phyloP scores from a whole-genome alignment of 495 filamentous ascomycete species.

The Trichocladium antarcticum region DNA sequence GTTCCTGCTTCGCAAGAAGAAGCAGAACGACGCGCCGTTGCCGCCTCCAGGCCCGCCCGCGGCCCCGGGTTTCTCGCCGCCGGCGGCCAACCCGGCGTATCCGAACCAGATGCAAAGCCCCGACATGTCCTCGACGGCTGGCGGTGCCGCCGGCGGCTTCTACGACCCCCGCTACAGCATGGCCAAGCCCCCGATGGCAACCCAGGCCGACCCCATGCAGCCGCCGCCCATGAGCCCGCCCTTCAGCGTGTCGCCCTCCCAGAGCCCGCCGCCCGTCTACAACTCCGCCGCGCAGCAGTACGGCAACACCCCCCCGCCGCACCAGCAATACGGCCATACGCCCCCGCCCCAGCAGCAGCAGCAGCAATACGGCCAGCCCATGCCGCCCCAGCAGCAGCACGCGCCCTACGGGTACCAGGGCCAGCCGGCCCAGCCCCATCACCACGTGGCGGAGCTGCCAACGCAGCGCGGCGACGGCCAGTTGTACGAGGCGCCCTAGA shows the following conservation, averaged over 20 bases:
- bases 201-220: neutral
- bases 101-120: constrained; percentile 9
- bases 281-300: neutral
- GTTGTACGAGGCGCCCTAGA: constrained; percentile 12
- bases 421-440: neutral
- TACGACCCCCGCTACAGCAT: constrained; percentile 14
- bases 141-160: neutral
- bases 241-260: neutral
- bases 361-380: neutral
- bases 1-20: constrained; percentile 32
- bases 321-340: neutral
- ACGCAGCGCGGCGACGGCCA: constrained; percentile 15
- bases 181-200: constrained; percentile 4
- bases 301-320: neutral
- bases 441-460: constrained; percentile 5
- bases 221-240: neutral
- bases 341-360: neutral
- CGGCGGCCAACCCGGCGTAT: neutral
- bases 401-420: neutral
- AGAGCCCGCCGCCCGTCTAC: constrained; percentile 12
- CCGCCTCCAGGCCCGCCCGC: neutral
- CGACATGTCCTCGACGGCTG: neutral
- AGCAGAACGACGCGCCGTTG: constrained; percentile 14
- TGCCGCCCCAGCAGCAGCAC: neutral
- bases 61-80: neutral